Percentiles rank a stretch among this genome's conserved stretches.
phyloP scores from a whole-genome alignment of 495 filamentous ascomycete species.

The Xylaria palmicola region DNA sequence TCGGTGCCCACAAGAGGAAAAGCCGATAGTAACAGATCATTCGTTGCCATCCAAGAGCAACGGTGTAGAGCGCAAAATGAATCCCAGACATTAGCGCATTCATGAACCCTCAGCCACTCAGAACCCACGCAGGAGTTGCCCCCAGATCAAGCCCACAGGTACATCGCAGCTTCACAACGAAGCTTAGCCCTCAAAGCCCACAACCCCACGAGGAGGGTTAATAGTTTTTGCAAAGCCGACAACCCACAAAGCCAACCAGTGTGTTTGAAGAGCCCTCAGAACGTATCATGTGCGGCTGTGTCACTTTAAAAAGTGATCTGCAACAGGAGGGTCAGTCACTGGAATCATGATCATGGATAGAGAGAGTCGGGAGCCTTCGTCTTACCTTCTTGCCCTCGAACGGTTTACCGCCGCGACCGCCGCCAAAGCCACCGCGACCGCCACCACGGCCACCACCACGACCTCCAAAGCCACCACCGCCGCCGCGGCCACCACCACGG shows the following conservation, averaged over 20 bases:
- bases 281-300: conserved; percentile 37
- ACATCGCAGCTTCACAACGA: conserved; percentile 44
- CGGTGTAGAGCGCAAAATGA: conserved; percentile 6
- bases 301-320: conserved; percentile 69
- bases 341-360: background rate
- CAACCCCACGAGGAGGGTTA: conserved; percentile 34
- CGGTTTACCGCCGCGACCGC: conserved; percentile 38
- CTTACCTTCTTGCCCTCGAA: conserved; percentile 81
- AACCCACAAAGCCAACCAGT: conserved; percentile 50
- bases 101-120: conserved; percentile 38
- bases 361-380: background rate
- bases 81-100: conserved; percentile 15
- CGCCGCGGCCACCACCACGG: conserved; percentile 48
- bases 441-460: conserved; percentile 44
- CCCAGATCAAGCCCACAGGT: conserved; percentile 51
- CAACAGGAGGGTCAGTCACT: background rate
- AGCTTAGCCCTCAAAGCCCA: conserved; percentile 51
- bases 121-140: conserved; percentile 34
- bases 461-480: conserved; percentile 41
- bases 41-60: conserved; percentile 2
- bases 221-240: conserved; percentile 49
- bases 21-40: conserved; percentile 23
- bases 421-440: conserved; percentile 44
- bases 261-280: conserved; percentile 43
- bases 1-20: conserved; percentile 47